Evolutionary conservation across 176 grass and related monocot genomes (phyloP), one percentile per base, ranked within the genome.

Genomic region (Triticum dicoccoides): DNA sequence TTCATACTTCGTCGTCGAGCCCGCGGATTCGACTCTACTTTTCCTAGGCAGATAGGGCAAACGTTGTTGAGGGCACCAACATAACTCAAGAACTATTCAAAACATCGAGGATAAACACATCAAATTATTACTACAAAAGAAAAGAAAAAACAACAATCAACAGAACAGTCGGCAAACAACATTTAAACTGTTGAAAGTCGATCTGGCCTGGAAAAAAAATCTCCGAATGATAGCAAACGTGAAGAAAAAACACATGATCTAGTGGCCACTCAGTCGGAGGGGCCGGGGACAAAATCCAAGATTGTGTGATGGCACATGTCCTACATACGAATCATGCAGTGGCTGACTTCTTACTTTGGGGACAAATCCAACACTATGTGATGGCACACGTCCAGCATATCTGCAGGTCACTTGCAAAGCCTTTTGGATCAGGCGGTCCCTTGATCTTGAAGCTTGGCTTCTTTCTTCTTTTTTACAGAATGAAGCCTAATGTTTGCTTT

Each of bases 331-430:
- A 64, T 61, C 24, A 52, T 30, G 73, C 20, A 44, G 21, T 44
- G 5, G 70, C 12, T 35, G 23, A 5, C 13, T 44, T 44, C 7
- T 73, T 5, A 14, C 12, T 49, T 47, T 6, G 39, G 71, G n/a
- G 41, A 15, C 71, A 74, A 74, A 74, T 74, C 71, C 71, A 74
- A 15, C 71, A 27, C n/a, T 47, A 56, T 20, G 39, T 74, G 71
- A 74, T 74, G 71, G 71, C 12, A 44, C 71, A 15, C 24, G 71
- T 49, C 41, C 71, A 49, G 45, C 69, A 44, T 44, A 41, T 41
- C 21, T 8, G 24, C 44, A 51, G 15, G 73, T 24, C 42, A 18
- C 42, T 51, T 76, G 44, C 23, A 25, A 32, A 51, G 42, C 73
- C 13, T 76, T 76, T 76, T 30, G 4, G 3, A 21, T 51, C 17